Conservation (phyloP, 2,329 filamentous ascomycete species). For the Trichoderma sp. region DNA sequence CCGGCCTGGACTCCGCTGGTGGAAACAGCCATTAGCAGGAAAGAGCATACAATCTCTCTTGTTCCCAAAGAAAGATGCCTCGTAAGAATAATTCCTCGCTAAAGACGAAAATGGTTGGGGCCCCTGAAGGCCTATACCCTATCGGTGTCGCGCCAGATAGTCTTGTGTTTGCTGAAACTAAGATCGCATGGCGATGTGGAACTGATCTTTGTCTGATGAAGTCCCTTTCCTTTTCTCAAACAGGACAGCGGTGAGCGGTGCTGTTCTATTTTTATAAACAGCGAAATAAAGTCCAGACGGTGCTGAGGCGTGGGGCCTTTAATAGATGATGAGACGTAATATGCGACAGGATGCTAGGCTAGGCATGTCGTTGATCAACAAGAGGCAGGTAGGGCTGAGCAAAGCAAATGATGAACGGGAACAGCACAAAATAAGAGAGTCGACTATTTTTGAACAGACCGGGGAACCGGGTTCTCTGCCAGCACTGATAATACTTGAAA, state of each 20-base stretch:
- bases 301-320: conserved; percentile 30
- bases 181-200: conserved; percentile 6
- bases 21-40: background rate
- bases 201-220: conserved; percentile 10
- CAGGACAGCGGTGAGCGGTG: conserved; percentile 2
- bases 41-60: background rate
- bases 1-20: background rate
- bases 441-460: conserved; percentile 11
- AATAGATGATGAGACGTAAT: conserved; percentile 31
- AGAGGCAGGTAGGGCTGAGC: conserved; percentile 26
- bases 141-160: conserved; percentile 21
- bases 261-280: conserved; percentile 12
- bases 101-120: background rate
- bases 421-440: conserved; percentile 1
- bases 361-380: conserved; percentile 25
- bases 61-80: background rate
- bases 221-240: background rate
- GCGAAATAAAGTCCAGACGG: background rate
- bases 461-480: conserved; percentile 4
- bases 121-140: background rate
- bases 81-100: background rate
- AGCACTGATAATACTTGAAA: conserved; percentile 10
- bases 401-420: conserved; percentile 9
- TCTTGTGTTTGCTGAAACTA: conserved; percentile 32
- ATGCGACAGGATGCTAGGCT: conserved; percentile 31